These are phyloP conservation scores for Fraxinus velutina DNA, from an alignment of 305 asterid genomes.

Conservation along the genomic window DNA sequence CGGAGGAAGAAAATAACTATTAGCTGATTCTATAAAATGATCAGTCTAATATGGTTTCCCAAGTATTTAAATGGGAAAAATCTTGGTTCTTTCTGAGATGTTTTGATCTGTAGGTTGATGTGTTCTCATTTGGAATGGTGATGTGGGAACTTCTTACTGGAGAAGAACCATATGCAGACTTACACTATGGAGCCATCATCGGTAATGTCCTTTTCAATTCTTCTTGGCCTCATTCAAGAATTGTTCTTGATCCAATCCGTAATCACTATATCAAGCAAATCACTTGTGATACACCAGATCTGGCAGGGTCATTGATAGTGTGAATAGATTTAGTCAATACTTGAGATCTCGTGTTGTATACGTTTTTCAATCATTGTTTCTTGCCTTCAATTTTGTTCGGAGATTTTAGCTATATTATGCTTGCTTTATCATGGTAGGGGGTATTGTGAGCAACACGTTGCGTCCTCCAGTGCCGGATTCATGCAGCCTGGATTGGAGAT, in stretches of 20 bases:
- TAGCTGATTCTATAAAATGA: neutral
- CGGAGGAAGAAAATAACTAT: neutral
- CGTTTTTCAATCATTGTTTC: neutral
- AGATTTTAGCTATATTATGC: neutral
- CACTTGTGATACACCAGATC: neutral
- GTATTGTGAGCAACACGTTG: constrained; percentile 91
- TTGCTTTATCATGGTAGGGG: constrained; percentile 43
- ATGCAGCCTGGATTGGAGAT: constrained; percentile 77
- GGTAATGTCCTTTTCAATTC: constrained; percentile 40
- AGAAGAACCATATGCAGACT: constrained; percentile 86
- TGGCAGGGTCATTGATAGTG: neutral
- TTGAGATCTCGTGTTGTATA: neutral
- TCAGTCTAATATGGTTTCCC: neutral
- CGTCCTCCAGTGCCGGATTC: constrained; percentile 82
- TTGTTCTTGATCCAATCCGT: neutral
- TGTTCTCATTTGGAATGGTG: constrained; percentile 85
- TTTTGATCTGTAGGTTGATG: constrained; percentile 59
- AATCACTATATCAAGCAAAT: neutral
- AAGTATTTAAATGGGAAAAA: neutral
- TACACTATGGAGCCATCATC: constrained; percentile 93
- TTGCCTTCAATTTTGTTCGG: neutral
- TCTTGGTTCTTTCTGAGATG: neutral
- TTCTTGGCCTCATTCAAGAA: neutral
- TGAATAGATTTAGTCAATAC: neutral
- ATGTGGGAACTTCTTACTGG: constrained; percentile 98